These are phyloP conservation scores for Pyrenochaeta sp. DNA, from an alignment of 2,329 filamentous ascomycete species.

Conservation along the genomic window DNA sequence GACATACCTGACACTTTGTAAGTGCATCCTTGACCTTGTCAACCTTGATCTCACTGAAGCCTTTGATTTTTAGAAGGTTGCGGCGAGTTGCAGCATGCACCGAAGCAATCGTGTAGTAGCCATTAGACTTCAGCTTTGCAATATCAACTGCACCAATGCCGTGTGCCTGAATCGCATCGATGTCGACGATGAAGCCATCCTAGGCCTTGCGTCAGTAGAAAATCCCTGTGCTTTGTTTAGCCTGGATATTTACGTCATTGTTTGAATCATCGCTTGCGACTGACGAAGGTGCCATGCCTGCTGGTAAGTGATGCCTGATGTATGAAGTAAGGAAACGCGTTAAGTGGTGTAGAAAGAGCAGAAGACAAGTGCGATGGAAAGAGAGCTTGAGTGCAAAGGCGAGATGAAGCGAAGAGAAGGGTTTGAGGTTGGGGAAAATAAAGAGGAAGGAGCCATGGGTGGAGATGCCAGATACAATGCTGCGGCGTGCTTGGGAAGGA, in stretches of 20 bases:
- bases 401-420: not conserved
- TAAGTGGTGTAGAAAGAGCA: conserved; percentile 5
- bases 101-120: conserved; percentile 70
- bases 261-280: conserved; percentile 61
- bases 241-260: conserved; percentile 59
- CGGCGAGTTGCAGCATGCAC: conserved; percentile 68
- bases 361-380: not conserved
- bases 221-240: too few species aligned
- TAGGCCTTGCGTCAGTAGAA: too few species aligned
- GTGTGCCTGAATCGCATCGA: conserved; percentile 72
- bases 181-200: conserved; percentile 69
- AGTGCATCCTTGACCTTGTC: conserved; percentile 76
- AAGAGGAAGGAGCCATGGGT: conserved; percentile 14
- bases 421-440: not conserved
- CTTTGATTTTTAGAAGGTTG: conserved; percentile 71
- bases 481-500: conserved; percentile 20
- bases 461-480: conserved; percentile 22
- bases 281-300: conserved; percentile 55
- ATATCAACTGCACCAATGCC: conserved; percentile 73
- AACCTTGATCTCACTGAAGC: conserved; percentile 74
- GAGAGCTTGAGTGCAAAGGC: not conserved
- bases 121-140: conserved; percentile 68
- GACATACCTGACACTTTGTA: conserved; percentile 64
- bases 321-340: conserved; percentile 10
- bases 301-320: conserved; percentile 3